phyloP scores from a whole-genome alignment of 1,284 basidiomycete species.

The Fomitopsis schrenkii region DNA sequence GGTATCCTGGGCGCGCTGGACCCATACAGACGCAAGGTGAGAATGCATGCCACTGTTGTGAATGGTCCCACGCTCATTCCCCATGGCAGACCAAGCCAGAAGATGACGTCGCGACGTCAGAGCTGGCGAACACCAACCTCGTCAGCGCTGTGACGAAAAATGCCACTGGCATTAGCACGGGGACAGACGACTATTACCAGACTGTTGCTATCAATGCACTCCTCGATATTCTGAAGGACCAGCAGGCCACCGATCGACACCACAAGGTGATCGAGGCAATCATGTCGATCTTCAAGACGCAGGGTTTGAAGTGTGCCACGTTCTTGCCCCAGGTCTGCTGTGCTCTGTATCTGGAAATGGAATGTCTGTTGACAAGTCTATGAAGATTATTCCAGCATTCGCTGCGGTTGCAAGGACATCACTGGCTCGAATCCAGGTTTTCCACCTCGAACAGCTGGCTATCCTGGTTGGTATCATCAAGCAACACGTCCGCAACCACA shows the following conservation, averaged over 20 bases:
- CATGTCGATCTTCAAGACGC: constrained; percentile 99
- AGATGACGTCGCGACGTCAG: constrained; percentile 66
- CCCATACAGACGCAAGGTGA: constrained; percentile 90
- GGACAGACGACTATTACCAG: constrained; percentile 95
- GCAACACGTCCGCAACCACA: constrained; percentile 94
- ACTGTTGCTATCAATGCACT: constrained; percentile 93
- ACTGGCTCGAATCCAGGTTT: constrained; percentile 83
- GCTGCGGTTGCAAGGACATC: constrained; percentile 84
- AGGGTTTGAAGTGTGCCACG: constrained; percentile 93
- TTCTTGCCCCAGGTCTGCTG: constrained; percentile 85
- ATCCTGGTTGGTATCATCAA: constrained; percentile 97
- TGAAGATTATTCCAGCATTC: constrained; percentile 94
- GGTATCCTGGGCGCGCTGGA: constrained; percentile 98
- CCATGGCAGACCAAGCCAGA: constrained; percentile 58
- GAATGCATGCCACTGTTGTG: constrained; percentile 6
- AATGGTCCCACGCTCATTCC: neutral
- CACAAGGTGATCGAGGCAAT: constrained; percentile 96
- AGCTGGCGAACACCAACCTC: constrained; percentile 55
- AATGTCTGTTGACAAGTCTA: constrained; percentile 5
- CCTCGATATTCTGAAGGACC: constrained; percentile 86
- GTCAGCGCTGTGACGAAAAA: constrained; percentile 44
- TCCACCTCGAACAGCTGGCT: constrained; percentile 94
- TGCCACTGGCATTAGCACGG: constrained; percentile 37
- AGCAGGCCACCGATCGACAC: constrained; percentile 82
- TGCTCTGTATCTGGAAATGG: neutral